Evolutionary conservation across 106 monocot genomes (phyloP).

Genomic region (Dendrobium officinale): DNA sequence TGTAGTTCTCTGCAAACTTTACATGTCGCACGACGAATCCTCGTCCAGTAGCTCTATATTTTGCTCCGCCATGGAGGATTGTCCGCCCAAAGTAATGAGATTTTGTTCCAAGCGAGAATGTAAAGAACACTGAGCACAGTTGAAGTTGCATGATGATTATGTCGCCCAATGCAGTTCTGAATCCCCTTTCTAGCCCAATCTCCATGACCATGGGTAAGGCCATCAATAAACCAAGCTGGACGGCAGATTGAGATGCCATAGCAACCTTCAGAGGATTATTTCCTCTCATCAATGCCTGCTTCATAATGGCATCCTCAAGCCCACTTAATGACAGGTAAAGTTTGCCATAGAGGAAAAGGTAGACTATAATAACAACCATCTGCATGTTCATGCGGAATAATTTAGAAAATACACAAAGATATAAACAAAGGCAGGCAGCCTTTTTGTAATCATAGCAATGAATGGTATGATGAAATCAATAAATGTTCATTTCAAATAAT

Average conservation of each 20-base stretch:
- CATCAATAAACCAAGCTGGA: constrained; percentile 87
- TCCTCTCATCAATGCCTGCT: constrained; percentile 68
- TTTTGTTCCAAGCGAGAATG: constrained; percentile 93
- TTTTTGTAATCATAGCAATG: background rate
- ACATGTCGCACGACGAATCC: constrained; percentile 96
- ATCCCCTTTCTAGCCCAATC: constrained; percentile 91
- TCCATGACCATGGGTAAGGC: constrained; percentile 98
- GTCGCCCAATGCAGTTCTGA: constrained; percentile 82
- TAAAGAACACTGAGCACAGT: constrained; percentile 95
- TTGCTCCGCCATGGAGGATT: constrained; percentile 91
- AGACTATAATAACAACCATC: constrained; percentile 86
- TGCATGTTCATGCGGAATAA: constrained; percentile 19
- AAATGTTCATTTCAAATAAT: too few relatives aligned
- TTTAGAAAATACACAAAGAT: background rate
- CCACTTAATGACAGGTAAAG: constrained; percentile 85
- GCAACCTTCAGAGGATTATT: constrained; percentile 80
- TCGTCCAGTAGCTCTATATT: constrained; percentile 90
- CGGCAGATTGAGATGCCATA: constrained; percentile 91
- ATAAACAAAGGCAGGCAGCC: background rate
- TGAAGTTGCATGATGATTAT: constrained; percentile 98
- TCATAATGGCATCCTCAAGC: constrained; percentile 74
- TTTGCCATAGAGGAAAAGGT: constrained; percentile 80
- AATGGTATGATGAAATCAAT: too few relatives aligned
- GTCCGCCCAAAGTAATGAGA: constrained; percentile 94
- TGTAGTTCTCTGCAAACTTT: constrained; percentile 94